Evolutionary conservation across 2,329 filamentous ascomycete species (phyloP).

Genomic region (Cyphellophora attinorum): DNA sequence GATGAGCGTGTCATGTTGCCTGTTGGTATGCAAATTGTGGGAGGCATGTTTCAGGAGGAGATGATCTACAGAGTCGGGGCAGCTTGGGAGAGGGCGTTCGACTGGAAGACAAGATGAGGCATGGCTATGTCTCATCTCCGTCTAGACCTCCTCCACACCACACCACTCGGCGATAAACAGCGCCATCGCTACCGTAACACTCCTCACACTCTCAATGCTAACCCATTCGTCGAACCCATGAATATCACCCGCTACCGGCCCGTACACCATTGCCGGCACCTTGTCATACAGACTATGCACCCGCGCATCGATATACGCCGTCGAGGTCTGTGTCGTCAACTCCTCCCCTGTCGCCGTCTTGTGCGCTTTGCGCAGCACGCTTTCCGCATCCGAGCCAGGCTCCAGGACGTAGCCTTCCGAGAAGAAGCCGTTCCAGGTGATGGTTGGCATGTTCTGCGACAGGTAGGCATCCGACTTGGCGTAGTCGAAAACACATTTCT

Average conservation of each 20-base stretch:
- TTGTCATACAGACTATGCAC: slow-evolving; percentile 13
- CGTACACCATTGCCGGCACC: slow-evolving; percentile 12
- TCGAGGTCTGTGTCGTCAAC: slow-evolving; percentile 8
- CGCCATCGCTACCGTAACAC: slow-evolving; percentile 11
- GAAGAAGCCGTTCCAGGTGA: slow-evolving; percentile 20
- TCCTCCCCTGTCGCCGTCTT: slow-evolving; percentile 16
- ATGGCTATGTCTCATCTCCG: too few species aligned
- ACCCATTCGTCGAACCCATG: slow-evolving; percentile 45
- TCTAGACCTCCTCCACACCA: slow-evolving; percentile 11
- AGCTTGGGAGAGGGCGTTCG: too few species aligned
- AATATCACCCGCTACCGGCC: slow-evolving; percentile 28
- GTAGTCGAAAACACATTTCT: slow-evolving; percentile 22
- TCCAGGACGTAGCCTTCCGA: slow-evolving; percentile 17
- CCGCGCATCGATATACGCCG: slow-evolving; percentile 12
- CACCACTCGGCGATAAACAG: slow-evolving; percentile 15
- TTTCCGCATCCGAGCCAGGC: slow-evolving; percentile 18
- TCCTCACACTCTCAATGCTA: slow-evolving; percentile 28
- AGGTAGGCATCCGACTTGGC: slow-evolving; percentile 15
- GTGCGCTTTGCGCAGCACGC: slow-evolving; percentile 15
- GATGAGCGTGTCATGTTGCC: too few species aligned
- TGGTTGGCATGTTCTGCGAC: slow-evolving; percentile 19
- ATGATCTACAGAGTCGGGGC: too few species aligned
- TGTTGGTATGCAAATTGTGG: too few species aligned
- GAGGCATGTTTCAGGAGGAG: too few species aligned
- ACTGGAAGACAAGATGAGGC: too few species aligned